A percentile compares a stretch with the other conserved stretches of the same genome.
These are phyloP conservation scores for Neurospora intermedia DNA, from an alignment of 495 filamentous ascomycete species.

Conservation along the genomic window DNA sequence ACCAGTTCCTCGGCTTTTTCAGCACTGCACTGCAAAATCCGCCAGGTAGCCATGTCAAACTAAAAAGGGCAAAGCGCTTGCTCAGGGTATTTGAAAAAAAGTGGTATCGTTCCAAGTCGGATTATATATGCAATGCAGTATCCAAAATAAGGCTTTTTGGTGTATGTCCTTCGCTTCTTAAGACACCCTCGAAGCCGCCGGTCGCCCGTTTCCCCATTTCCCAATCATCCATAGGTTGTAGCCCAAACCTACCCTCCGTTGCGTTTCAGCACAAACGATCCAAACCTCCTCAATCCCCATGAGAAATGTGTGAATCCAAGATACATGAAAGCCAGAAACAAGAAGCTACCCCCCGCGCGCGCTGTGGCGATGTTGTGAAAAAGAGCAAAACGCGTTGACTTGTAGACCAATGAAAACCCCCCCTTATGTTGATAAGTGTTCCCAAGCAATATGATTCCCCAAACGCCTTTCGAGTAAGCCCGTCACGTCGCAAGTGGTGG, in stretches of 20 bases:
- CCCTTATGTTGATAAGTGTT: neutral
- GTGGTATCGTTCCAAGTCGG: neutral
- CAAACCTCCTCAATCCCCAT: neutral
- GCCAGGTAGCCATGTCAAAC: neutral
- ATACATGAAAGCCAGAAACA: neutral
- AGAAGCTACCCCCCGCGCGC: neutral
- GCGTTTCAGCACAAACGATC: neutral
- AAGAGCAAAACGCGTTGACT: neutral
- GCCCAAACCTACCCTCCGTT: neutral
- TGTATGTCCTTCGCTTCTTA: neutral
- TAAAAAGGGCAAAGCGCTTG: neutral
- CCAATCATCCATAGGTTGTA: neutral
- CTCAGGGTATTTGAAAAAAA: neutral
- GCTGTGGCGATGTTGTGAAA: neutral
- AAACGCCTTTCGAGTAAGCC: slow-evolving; percentile 2
- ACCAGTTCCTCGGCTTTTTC: neutral
- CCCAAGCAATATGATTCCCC: slow-evolving; percentile 1
- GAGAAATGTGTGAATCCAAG: neutral
- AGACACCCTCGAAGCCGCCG: neutral
- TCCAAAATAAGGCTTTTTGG: neutral
- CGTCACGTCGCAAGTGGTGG: slow-evolving; percentile 9
- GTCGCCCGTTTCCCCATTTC: neutral
- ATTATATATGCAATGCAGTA: neutral
- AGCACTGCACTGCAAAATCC: neutral
- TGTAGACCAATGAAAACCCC: neutral